Base-by-base conservation (phyloP, 768 basidiomycete species). In the Hygrocybe coccinea region DNA sequence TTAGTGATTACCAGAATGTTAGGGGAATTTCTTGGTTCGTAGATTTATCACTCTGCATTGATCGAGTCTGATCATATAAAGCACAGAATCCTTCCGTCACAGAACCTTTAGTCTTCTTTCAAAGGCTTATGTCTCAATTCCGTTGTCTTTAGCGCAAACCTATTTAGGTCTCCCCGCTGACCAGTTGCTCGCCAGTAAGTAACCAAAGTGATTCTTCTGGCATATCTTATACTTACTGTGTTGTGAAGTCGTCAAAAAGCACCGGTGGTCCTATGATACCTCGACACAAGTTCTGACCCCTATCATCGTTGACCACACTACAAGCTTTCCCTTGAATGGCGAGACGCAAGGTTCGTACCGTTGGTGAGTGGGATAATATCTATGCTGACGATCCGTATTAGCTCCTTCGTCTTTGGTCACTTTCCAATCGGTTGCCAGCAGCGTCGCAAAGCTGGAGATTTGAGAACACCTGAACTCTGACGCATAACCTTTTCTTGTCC, bases 101-200 rank as follows among this genome's bases (percentile, higher is more conserved):
- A 76, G 81, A 56, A 84, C 83, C 0, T 76, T 85, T 58, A 61
- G 62, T 1, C 72, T 89, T 8, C 61, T 89, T 19, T 77, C 82
- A 8, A 80, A 75, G 61, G 85, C 84, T n/a, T 89, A 87, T 67
- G 77, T 79, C 2, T 82, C 84, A 1, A 69, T 90, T 21, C 78
- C 81, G 11, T 57, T 83, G 10, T 54, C 76, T 2, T 72, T 84
- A 3, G 83, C 81, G 11, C 76, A 81, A 59, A 67, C 59, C 24
- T 88, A 87, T 64, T 73, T 89, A 39, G 83, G 84, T 21, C 67
- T 82, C 56, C 56, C 68, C 7, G 57, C 67, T 2, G 74, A 76
- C 19, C 65, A 74, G 39, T 65, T 78, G 12, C 60, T 79, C 14
- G 45, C 62, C 45, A 74, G 79, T 79, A 46, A 48, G 69, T 59